These are phyloP conservation scores for Endoconidiophora polonica DNA, from an alignment of 2,329 filamentous ascomycete genomes.

Conservation along the genomic window DNA sequence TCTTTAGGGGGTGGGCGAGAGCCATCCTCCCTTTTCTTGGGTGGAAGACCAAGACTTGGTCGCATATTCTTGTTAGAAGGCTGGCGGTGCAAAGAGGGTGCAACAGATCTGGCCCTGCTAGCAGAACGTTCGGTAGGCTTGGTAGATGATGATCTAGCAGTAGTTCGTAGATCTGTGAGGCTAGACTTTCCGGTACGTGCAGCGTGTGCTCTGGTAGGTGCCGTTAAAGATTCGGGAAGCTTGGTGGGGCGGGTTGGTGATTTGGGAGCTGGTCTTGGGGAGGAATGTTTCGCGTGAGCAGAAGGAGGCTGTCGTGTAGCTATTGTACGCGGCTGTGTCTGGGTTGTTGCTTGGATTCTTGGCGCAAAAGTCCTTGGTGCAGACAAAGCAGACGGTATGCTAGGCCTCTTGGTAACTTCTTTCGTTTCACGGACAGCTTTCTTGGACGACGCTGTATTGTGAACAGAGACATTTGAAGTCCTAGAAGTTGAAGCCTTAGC, in stretches of 20 bases:
- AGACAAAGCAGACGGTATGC: neutral
- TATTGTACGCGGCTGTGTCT: slow-evolving; percentile 21
- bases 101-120: slow-evolving; percentile 28
- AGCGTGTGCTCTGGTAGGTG: slow-evolving; percentile 34
- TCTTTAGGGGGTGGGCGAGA: slow-evolving; percentile 33
- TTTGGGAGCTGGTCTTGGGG: slow-evolving; percentile 29
- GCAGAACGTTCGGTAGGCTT: slow-evolving; percentile 25
- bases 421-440: too few species aligned
- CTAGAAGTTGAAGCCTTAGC: too few species aligned
- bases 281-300: slow-evolving; percentile 23
- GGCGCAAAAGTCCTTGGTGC: slow-evolving; percentile 16
- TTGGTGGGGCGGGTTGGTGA: slow-evolving; percentile 54
- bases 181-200: slow-evolving; percentile 9
- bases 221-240: slow-evolving; percentile 49
- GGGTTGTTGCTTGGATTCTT: slow-evolving; percentile 16
- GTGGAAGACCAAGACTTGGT: slow-evolving; percentile 40
- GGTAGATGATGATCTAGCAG: slow-evolving; percentile 22
- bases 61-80: slow-evolving; percentile 25
- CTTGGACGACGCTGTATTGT: too few species aligned
- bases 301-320: slow-evolving; percentile 28
- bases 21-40: slow-evolving; percentile 34
- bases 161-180: slow-evolving; percentile 17
- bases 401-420: too few species aligned
- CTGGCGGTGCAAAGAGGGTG: slow-evolving; percentile 25
- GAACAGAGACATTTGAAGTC: too few species aligned